Base-by-base conservation (phyloP, 2,329 filamentous ascomycete genomes). In the Colletotrichum sojae region DNA sequence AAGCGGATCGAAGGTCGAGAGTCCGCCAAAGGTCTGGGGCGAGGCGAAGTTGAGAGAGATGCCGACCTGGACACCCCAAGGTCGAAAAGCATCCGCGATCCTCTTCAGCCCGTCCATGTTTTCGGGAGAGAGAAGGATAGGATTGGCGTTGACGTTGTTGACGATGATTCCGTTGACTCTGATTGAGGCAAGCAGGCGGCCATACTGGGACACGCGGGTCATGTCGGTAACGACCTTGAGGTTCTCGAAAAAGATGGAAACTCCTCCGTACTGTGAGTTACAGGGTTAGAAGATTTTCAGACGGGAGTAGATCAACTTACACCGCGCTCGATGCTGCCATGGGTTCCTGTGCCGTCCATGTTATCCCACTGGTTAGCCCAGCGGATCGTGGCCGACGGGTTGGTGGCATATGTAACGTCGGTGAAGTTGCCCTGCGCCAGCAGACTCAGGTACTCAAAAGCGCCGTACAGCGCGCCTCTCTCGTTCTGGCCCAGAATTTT, bases 281-380 rank as follows among this genome's bases (percentile, higher is more conserved):
- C 31, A 36, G 18, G 8, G 6, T 15, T n/a, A 9, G 36, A n/a
- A 45, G 16, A 16, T 8, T 4, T 6, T 16, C 20, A 53, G 20
- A n/a, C 31, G 10, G 31, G 31, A 36, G 10, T 18, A 46, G 12
- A 45, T 13, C 27, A 18, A 46, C 62, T 56, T 61, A 69, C 62
- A 18, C 91, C 91, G 61, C 91, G 83, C 76, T 93, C 91, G 52
- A 93, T 89, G 48, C 84, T 89, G 13, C 90, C 78, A 31, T 72
- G 71, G 16, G 67, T 72, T 36, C 67, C 67, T 13, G 62, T 63
- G 49, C 65, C 86, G 67, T 91, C 86, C 76, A 93, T 81, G 72
- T 93, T 92, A 75, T 93, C 90, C 91, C 91, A 93, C 72, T 93
- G 87, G 74, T 93, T 93, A 0, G 89, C 86, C 91, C 91, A 93